Evolutionary conservation across 331 rosid species (phyloP).

Genomic region (Saraca asoca): DNA sequence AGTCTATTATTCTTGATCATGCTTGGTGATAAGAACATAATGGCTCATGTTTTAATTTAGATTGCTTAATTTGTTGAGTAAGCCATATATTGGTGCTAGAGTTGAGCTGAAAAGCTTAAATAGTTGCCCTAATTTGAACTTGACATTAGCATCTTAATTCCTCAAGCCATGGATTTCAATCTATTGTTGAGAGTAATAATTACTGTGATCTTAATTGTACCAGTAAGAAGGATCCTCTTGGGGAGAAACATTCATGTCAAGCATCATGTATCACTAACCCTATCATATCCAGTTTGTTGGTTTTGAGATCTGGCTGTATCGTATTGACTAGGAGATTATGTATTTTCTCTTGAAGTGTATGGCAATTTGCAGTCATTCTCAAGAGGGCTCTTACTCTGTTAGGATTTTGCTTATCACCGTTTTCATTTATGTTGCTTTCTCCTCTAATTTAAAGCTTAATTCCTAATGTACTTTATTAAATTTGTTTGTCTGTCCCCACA

Average conservation of each 20-base stretch:
- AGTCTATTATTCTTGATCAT: no score
- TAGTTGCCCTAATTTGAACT: no score
- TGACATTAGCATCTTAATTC: no score
- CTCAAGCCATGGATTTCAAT: background rate
- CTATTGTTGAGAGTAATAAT: slow-evolving; percentile 6
- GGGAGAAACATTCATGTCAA: background rate
- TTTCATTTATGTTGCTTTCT: slow-evolving; percentile 14
- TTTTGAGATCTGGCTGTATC: slow-evolving; percentile 1
- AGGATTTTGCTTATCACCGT: slow-evolving; percentile 15
- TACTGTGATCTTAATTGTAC: slow-evolving; percentile 1
- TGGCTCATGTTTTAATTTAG: no score
- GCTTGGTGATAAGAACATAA: no score
- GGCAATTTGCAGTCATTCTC: slow-evolving; percentile 2
- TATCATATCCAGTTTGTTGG: slow-evolving; percentile 14
- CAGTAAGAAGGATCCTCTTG: background rate
- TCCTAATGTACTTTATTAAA: background rate
- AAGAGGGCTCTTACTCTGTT: slow-evolving; percentile 9
- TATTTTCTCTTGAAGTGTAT: background rate
- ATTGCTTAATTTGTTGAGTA: no score
- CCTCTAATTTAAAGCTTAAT: background rate
- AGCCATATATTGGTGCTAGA: no score
- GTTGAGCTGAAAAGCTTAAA: no score
- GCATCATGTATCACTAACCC: background rate
- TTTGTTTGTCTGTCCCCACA: slow-evolving; percentile 40
- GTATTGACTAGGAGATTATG: slow-evolving; percentile 1